phyloP scores from a whole-genome alignment of 2,329 filamentous ascomycete genomes.

The Colletotrichum euphorbiae region DNA sequence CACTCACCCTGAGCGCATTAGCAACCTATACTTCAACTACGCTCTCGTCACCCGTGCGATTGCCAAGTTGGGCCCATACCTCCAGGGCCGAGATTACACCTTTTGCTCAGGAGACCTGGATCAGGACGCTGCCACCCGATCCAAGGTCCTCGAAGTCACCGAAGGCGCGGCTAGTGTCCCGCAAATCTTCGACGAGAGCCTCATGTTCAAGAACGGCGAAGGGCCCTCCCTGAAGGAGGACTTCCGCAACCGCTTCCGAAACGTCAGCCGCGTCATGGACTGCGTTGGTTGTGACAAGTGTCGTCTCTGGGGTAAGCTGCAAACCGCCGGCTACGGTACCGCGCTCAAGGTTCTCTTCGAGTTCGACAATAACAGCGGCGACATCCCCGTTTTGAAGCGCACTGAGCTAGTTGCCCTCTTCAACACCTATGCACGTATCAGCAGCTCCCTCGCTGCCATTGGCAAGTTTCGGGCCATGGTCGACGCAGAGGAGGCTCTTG shows the following conservation, averaged over 20 bases:
- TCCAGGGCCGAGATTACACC: conserved; percentile 77
- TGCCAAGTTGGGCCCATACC: conserved; percentile 86
- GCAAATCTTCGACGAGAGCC: conserved; percentile 91
- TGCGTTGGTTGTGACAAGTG: conserved; percentile 99
- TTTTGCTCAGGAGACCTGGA: conserved; percentile 89
- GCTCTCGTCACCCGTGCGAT: conserved; percentile 93
- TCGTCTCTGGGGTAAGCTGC: conserved; percentile 96
- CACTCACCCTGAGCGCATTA: conserved; percentile 87
- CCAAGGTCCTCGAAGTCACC: conserved; percentile 83
- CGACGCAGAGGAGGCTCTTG: conserved; percentile 50
- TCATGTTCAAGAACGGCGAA: conserved; percentile 90
- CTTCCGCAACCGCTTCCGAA: conserved; percentile 96
- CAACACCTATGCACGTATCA: conserved; percentile 92
- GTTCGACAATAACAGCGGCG: conserved; percentile 76
- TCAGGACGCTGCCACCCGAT: conserved; percentile 83
- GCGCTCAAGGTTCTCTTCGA: conserved; percentile 97
- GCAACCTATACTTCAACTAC: conserved; percentile 99
- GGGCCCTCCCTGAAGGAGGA: conserved; percentile 90
- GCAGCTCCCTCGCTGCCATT: conserved; percentile 81
- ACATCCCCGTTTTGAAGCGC: conserved; percentile 78
- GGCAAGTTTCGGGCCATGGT: conserved; percentile 75
- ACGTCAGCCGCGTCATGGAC: conserved; percentile 97
- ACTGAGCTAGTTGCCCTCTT: conserved; percentile 95
- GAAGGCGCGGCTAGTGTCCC: conserved; percentile 75
- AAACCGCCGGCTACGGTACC: conserved; percentile 93